Evolutionary conservation across 306 rosid species (phyloP).

Genomic region (Oxytropis ochrocephala): DNA sequence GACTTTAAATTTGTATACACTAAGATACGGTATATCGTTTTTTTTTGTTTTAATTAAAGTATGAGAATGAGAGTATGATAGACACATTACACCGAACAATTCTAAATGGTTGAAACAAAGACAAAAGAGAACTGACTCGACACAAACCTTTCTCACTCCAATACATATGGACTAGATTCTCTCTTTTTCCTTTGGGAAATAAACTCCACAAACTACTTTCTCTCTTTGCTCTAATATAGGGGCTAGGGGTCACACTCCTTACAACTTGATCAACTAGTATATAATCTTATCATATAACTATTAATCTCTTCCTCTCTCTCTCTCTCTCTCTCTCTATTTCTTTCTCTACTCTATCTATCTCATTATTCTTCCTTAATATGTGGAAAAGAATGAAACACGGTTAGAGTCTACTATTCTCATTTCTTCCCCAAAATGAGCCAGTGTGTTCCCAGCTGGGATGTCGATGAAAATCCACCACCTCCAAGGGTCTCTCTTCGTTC

Average conservation of each 20-base stretch:
- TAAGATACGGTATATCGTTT: not conserved
- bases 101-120: conserved; percentile 2
- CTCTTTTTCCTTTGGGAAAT: conserved; percentile 10
- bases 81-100: not conserved
- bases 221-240: not conserved
- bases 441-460: conserved; percentile 88
- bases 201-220: conserved; percentile 28
- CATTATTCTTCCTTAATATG: not conserved
- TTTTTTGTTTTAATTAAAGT: not conserved
- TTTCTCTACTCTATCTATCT: not conserved
- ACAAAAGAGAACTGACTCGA: conserved; percentile 18
- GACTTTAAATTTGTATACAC: not conserved
- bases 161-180: conserved; percentile 40
- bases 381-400: not conserved
- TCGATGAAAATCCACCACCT: conserved; percentile 35
- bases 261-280: not conserved
- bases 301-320: not conserved
- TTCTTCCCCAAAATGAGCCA: conserved; percentile 51
- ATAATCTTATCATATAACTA: not conserved
- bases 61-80: not conserved
- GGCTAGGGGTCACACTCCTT: not conserved
- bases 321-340: not conserved
- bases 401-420: not conserved
- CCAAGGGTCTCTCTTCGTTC: conserved; percentile 38
- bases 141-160: conserved; percentile 8